Evolutionary conservation across 1,139 yeast genomes (phyloP).

Genomic region (Pichia kudriavzevii): DNA sequence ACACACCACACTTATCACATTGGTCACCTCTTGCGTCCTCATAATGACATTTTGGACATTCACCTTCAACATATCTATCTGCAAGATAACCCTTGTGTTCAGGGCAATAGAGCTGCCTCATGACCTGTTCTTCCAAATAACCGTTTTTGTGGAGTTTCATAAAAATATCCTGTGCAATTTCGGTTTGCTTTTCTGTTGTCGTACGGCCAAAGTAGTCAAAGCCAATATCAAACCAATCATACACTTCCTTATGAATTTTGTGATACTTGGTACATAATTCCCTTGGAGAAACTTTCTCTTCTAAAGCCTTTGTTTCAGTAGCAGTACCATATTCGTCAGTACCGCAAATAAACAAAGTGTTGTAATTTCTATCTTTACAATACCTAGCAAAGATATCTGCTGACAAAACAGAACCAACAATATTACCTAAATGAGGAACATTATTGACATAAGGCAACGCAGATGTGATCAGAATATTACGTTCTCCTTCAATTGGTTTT

Average conservation of each 20-base stretch:
- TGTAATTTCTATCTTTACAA: conserved; percentile 81
- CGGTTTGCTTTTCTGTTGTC: conserved; percentile 85
- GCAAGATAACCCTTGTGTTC: conserved; percentile 87
- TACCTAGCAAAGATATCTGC: conserved; percentile 94
- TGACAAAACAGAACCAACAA: conserved; percentile 86
- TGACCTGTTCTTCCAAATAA: conserved; percentile 75
- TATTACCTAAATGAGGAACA: conserved; percentile 97
- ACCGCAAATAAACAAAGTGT: conserved; percentile 84
- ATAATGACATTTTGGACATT: conserved; percentile 89
- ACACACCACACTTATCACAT: conserved; percentile 91
- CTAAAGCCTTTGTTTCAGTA: conserved; percentile 95
- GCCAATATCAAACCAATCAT: conserved; percentile 94
- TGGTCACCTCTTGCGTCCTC: conserved; percentile 99
- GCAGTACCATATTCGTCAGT: conserved; percentile 99
- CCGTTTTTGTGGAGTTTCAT: conserved; percentile 65
- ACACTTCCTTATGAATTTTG: conserved; percentile 76
- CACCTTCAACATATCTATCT: conserved; percentile 95
- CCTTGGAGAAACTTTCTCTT: conserved; percentile 81
- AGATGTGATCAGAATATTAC: conserved; percentile 83
- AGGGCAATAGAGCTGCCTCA: conserved; percentile 87
- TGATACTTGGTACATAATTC: conserved; percentile 88
- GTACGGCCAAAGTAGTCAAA: conserved; percentile 97
- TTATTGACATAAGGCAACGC: conserved; percentile 97
- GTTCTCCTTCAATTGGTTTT: conserved; percentile 32
- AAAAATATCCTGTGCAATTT: conserved; percentile 91